These are phyloP conservation scores for Yamadazyma laniorum DNA, from an alignment of 805 yeast species.

Conservation along the genomic window DNA sequence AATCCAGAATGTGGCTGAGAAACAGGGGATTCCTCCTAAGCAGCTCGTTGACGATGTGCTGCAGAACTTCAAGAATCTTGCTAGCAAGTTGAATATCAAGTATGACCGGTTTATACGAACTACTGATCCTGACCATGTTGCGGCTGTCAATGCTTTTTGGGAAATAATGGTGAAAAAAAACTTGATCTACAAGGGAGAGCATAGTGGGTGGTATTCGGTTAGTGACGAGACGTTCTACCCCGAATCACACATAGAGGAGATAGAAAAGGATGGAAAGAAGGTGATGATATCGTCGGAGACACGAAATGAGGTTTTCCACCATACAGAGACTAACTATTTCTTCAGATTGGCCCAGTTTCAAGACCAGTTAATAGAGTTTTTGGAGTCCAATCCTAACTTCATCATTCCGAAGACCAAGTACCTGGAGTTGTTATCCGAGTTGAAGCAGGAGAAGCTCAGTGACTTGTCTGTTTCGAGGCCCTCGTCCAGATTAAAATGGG, in stretches of 20 bases:
- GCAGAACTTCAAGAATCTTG: conserved; percentile 60
- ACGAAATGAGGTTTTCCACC: conserved; percentile 69
- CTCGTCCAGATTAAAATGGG: conserved; percentile 76
- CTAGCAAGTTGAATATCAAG: conserved; percentile 52
- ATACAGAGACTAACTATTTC: conserved; percentile 83
- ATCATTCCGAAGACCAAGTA: conserved; percentile 65
- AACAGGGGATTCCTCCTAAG: conserved; percentile 49
- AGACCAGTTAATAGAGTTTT: conserved; percentile 46
- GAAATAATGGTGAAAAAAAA: conserved; percentile 53
- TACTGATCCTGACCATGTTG: conserved; percentile 76
- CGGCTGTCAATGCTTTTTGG: conserved; percentile 73
- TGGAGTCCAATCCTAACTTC: conserved; percentile 52
- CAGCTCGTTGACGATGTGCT: conserved; percentile 71
- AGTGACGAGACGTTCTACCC: conserved; percentile 95
- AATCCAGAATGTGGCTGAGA: conserved; percentile 81
- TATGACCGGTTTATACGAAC: conserved; percentile 86
- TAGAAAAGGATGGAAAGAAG: conserved; percentile 24
- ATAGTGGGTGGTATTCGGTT: conserved; percentile 91
- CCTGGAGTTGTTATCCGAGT: conserved; percentile 53
- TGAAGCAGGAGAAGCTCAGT: conserved; percentile 45
- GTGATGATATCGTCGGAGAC: conserved; percentile 61
- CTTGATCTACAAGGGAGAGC: conserved; percentile 76
- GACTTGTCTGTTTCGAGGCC: conserved; percentile 93
- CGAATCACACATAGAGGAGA: conserved; percentile 62
- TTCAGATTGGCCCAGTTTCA: conserved; percentile 70